These are phyloP conservation scores for Apiospora marii DNA, from an alignment of 2,329 filamentous ascomycete genomes.

Conservation along the genomic window DNA sequence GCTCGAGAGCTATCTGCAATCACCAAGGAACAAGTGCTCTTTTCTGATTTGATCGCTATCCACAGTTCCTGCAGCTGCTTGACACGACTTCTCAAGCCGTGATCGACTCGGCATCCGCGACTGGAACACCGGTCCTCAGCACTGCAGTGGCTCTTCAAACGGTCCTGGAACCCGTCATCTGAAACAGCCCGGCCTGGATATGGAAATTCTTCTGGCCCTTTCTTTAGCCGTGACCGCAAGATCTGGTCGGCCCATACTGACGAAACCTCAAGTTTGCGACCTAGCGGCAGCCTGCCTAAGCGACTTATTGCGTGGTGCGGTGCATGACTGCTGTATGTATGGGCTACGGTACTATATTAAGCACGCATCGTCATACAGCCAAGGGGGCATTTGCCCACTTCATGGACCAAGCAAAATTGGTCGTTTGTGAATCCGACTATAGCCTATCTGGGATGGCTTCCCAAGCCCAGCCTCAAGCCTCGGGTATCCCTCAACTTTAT, in stretches of 20 bases:
- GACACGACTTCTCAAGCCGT: constrained; percentile 25
- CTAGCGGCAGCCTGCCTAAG: constrained; percentile 21
- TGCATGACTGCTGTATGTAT: neutral
- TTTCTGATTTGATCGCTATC: neutral
- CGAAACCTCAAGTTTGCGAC: constrained; percentile 15
- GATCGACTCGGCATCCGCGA: constrained; percentile 19
- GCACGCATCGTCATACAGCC: constrained; percentile 5
- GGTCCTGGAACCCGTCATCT: constrained; percentile 32
- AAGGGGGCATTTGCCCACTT: neutral
- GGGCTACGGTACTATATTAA: constrained; percentile 2
- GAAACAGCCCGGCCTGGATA: constrained; percentile 33
- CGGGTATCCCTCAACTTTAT: constrained; percentile 37
- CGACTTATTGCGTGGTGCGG: constrained; percentile 18
- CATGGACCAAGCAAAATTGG: neutral
- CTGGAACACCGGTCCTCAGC: constrained; percentile 25
- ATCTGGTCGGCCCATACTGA: constrained; percentile 1
- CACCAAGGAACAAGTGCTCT: constrained; percentile 4
- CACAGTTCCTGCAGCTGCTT: constrained; percentile 27
- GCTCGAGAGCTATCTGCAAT: neutral
- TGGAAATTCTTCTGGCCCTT: constrained; percentile 18
- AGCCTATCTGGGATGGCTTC: constrained; percentile 30
- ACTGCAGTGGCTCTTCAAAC: constrained; percentile 33
- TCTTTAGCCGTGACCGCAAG: neutral
- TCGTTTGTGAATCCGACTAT: constrained; percentile 27
- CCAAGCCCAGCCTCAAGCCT: constrained; percentile 34